A percentile compares a stretch with the other conserved stretches of the same genome.
Conservation (phyloP, 2,329 filamentous ascomycete species). For the Aspergillus ruber region DNA sequence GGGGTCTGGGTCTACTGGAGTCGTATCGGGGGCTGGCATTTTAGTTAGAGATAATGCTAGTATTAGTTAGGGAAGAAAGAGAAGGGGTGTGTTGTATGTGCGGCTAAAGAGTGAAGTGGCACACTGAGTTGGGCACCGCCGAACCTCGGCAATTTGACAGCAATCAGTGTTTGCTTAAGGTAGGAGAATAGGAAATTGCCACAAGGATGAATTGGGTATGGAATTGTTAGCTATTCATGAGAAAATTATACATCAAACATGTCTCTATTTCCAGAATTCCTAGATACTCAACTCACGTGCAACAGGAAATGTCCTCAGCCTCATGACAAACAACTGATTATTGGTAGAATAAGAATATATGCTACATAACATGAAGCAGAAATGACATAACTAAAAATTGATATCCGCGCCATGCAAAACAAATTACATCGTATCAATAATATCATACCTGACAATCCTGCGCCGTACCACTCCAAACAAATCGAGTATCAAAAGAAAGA, state of each 20-base stretch:
- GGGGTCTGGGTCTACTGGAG: conserved; percentile 7
- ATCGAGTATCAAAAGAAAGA: conserved; percentile 3
- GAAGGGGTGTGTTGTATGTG: background rate
- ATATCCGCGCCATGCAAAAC: conserved; percentile 16
- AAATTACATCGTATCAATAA: conserved; percentile 21
- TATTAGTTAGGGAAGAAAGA: background rate
- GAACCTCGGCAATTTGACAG: background rate
- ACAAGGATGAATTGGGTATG: too few relatives aligned
- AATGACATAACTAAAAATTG: conserved; percentile 9
- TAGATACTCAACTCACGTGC: too few relatives aligned
- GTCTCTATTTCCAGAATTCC: background rate
- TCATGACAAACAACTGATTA: background rate
- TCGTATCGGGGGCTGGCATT: background rate
- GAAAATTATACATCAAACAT: background rate
- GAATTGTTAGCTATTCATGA: too few relatives aligned
- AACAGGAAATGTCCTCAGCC: background rate
- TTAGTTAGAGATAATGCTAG: background rate
- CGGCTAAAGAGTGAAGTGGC: background rate
- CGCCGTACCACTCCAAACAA: conserved; percentile 18
- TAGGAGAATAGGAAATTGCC: background rate
- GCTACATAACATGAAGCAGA: conserved; percentile 1
- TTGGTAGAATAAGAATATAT: background rate
- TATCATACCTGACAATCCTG: conserved; percentile 14
- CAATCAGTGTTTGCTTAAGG: background rate
- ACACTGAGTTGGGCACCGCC: background rate